Conservation (phyloP, 306 rosid genomes). For the Citrullus amarus region DNA sequence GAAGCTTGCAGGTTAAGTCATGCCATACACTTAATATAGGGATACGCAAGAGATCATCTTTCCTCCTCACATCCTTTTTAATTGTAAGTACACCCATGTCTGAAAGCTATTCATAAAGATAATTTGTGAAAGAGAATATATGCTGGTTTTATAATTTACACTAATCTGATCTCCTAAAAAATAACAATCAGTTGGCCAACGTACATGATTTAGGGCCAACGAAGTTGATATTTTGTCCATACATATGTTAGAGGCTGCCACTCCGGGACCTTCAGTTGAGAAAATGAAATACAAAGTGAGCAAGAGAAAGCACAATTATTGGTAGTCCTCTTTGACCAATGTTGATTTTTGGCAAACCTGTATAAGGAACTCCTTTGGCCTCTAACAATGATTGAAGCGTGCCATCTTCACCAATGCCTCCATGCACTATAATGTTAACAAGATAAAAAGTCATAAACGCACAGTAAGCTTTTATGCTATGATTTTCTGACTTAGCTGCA, state of each 20-base stretch:
- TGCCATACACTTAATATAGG: slow-evolving; percentile 50
- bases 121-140: slow-evolving; percentile 6
- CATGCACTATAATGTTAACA: slow-evolving; percentile 57
- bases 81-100: slow-evolving; percentile 72
- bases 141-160: background rate
- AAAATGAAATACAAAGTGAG: slow-evolving; percentile 5
- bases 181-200: slow-evolving; percentile 13
- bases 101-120: slow-evolving; percentile 43
- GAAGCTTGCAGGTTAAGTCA: slow-evolving; percentile 58
- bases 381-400: slow-evolving; percentile 79
- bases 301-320: slow-evolving; percentile 6
- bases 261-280: slow-evolving; percentile 64
- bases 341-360: slow-evolving; percentile 41
- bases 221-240: slow-evolving; percentile 97
- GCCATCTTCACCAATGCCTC: slow-evolving; percentile 99
- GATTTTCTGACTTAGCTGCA: background rate
- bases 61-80: slow-evolving; percentile 47
- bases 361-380: slow-evolving; percentile 71
- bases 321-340: background rate
- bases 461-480: background rate
- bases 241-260: slow-evolving; percentile 64
- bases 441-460: slow-evolving; percentile 12
- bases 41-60: slow-evolving; percentile 34
- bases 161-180: background rate
- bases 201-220: slow-evolving; percentile 61